Conservation (phyloP, 169 alveolate genomes). For the Perkinsus chesapeaki region DNA sequence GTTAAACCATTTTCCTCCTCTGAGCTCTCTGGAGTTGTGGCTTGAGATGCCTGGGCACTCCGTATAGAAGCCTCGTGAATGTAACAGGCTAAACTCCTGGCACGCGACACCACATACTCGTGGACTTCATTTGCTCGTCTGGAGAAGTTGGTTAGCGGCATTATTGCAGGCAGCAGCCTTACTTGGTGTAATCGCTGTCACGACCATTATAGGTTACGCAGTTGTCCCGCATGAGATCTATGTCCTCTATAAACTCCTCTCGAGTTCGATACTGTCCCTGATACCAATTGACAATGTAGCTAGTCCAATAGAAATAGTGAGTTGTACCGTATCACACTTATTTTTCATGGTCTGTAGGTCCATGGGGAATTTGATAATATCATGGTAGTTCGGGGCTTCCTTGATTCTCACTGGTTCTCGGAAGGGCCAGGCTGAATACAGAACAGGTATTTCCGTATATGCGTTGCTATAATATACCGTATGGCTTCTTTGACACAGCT, state of each 20-base stretch:
- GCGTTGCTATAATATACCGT: not conserved
- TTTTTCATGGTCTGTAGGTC: constrained; percentile 47
- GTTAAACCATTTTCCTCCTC: not conserved
- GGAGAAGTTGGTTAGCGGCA: not conserved
- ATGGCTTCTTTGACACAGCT: not conserved
- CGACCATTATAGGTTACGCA: not conserved
- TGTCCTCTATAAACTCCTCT: not conserved
- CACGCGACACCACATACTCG: not conserved
- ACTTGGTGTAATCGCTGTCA: not conserved
- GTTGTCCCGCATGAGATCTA: not conserved
- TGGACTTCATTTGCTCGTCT: not conserved
- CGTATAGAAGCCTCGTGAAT: not conserved
- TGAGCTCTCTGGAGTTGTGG: not conserved
- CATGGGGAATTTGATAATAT: constrained; percentile 62
- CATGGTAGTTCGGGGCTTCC: constrained; percentile 65
- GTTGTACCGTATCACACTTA: not conserved
- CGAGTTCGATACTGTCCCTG: not conserved
- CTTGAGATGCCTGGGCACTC: not conserved
- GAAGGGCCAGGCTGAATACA: constrained; percentile 35
- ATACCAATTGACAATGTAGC: not conserved
- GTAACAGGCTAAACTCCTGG: not conserved
- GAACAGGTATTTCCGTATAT: not conserved
- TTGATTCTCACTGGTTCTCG: constrained; percentile 60
- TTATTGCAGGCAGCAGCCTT: not conserved
- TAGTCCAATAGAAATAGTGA: not conserved